phyloP scores from a whole-genome alignment of 176 grass and related monocot species.

The Neostapfia colusana region DNA sequence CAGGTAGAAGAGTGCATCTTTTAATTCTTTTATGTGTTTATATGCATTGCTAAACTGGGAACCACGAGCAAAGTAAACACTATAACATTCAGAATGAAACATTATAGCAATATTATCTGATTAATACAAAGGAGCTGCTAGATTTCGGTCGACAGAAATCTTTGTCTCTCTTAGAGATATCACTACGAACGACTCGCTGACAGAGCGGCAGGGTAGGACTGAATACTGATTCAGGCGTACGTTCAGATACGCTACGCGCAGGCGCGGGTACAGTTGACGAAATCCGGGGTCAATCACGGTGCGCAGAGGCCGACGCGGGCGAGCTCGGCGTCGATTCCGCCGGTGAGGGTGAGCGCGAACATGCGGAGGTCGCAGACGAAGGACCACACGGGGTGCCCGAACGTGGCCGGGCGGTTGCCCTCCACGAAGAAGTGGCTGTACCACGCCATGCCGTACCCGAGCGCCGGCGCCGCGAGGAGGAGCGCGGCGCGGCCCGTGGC shows the following conservation, averaged over 20 bases:
- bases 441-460: constrained; percentile 79
- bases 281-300: not conserved
- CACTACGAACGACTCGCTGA: not conserved
- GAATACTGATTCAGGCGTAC: not conserved
- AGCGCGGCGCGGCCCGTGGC: constrained; percentile 45
- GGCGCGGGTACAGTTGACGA: not conserved
- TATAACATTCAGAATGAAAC: too few relatives aligned
- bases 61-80: too few relatives aligned
- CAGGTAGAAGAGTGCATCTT: too few relatives aligned
- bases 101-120: too few relatives aligned
- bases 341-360: constrained; percentile 69
- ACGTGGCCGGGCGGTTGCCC: constrained; percentile 67
- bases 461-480: constrained; percentile 44
- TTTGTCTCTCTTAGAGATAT: too few relatives aligned
- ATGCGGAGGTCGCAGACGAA: constrained; percentile 75
- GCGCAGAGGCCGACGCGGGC: constrained; percentile 43
- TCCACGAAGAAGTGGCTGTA: constrained; percentile 93
- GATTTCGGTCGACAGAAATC: too few relatives aligned
- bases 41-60: too few relatives aligned
- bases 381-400: constrained; percentile 79
- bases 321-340: constrained; percentile 69
- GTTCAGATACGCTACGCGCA: not conserved
- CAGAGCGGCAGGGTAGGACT: not conserved
- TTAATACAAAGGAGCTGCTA: too few relatives aligned
- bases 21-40: too few relatives aligned